Evolutionary conservation across 495 filamentous ascomycete genomes (phyloP).

Genomic region (Daldinia loculata): DNA sequence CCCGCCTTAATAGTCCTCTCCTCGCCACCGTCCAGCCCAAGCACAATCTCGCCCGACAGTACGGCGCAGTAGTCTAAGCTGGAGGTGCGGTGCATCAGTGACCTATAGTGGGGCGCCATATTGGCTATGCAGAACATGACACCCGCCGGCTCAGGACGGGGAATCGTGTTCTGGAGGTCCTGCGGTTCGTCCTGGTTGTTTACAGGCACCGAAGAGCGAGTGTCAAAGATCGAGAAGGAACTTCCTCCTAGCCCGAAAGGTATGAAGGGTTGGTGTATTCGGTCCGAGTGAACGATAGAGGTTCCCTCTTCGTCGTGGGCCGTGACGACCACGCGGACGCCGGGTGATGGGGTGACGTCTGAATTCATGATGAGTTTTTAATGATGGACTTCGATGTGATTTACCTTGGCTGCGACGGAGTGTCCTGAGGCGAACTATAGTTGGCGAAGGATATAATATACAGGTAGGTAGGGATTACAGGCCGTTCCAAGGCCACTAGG

Average conservation of each 20-base stretch:
- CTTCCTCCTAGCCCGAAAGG: conserved; percentile 44
- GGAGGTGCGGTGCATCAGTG: conserved; percentile 50
- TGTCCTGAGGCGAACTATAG: too few relatives aligned
- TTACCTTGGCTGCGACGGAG: too few relatives aligned
- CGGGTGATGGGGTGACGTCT: not conserved
- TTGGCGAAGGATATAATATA: too few relatives aligned
- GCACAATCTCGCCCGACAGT: conserved; percentile 47
- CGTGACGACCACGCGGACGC: conserved; percentile 47
- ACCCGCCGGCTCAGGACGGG: conserved; percentile 41
- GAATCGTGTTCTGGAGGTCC: conserved; percentile 30
- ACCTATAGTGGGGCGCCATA: conserved; percentile 31
- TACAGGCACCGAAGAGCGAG: conserved; percentile 41
- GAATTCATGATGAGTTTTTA: conserved; percentile 15
- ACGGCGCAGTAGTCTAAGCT: conserved; percentile 50
- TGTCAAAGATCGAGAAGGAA: conserved; percentile 45
- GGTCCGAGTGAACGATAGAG: conserved; percentile 48
- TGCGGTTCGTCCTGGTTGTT: conserved; percentile 38
- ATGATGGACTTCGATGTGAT: too few relatives aligned
- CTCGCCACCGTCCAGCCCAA: conserved; percentile 48
- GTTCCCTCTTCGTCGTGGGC: conserved; percentile 45
- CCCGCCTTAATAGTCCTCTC: conserved; percentile 46
- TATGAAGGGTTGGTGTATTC: conserved; percentile 35
- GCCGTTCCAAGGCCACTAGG: too few relatives aligned
- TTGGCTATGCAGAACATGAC: conserved; percentile 43
- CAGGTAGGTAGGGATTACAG: too few relatives aligned